phyloP scores from a whole-genome alignment of 768 basidiomycete genomes.

The Suillus weaverae region DNA sequence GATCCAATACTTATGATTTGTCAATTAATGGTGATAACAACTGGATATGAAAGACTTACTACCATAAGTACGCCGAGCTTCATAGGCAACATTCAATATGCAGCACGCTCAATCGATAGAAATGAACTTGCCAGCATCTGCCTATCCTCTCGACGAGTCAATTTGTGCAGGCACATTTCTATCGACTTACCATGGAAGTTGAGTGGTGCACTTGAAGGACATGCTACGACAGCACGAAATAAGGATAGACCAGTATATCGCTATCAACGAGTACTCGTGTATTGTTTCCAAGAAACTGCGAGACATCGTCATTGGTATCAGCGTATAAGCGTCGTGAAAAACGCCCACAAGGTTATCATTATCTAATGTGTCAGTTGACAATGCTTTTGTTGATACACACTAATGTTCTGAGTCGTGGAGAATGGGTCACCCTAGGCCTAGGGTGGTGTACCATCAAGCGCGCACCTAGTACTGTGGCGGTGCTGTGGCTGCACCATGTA shows the following conservation, averaged over 20 bases:
- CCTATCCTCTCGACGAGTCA: neutral
- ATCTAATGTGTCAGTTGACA: neutral
- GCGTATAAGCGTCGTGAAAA: neutral
- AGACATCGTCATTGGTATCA: neutral
- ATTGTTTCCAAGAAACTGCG: neutral
- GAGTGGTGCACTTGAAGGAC: neutral
- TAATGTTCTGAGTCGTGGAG: no score
- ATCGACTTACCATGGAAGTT: neutral
- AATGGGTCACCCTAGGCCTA: no score
- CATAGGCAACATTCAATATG: neutral
- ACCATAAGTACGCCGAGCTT: neutral
- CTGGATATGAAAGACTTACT: neutral
- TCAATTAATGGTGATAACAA: neutral
- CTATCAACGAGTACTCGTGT: neutral
- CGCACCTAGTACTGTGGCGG: no score
- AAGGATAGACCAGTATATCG: neutral
- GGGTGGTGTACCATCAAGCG: no score
- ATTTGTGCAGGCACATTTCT: neutral
- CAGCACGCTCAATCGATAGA: neutral
- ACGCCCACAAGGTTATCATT: neutral
- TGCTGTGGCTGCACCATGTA: no score
- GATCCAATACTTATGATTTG: slow-evolving; percentile 14
- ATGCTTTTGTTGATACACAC: neutral
- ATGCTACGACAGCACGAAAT: neutral
- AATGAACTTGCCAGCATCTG: neutral